Conservation (phyloP, 108 stramenopile species). For the Nitzschia sp. region DNA sequence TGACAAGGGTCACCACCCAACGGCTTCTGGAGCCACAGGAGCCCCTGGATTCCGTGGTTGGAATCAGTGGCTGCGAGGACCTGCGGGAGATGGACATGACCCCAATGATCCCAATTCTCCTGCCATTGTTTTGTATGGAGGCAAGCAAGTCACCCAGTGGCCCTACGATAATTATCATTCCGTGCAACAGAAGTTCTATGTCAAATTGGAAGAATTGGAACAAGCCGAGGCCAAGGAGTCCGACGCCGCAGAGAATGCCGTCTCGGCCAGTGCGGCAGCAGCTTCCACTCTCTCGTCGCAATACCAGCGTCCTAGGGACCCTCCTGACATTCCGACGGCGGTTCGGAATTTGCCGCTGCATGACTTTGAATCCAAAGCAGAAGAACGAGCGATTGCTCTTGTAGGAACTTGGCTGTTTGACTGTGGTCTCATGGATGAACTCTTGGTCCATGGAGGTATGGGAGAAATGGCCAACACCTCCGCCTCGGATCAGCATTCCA, state of each 20-base stretch:
- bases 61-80: constrained; percentile 4
- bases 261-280: background rate
- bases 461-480: background rate
- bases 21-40: background rate
- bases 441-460: constrained; percentile 72
- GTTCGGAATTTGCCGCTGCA: constrained; percentile 62
- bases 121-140: constrained; percentile 26
- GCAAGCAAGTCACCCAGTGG: constrained; percentile 50
- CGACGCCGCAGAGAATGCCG: constrained; percentile 5
- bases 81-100: background rate
- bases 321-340: constrained; percentile 76
- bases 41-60: constrained; percentile 8
- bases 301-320: constrained; percentile 73
- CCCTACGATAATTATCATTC: constrained; percentile 86
- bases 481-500: constrained; percentile 5
- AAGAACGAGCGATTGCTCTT: constrained; percentile 77
- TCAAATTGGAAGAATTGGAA: constrained; percentile 51
- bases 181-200: constrained; percentile 70
- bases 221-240: constrained; percentile 1
- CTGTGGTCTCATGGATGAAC: constrained; percentile 83
- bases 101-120: constrained; percentile 1
- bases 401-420: constrained; percentile 87
- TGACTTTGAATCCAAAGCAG: constrained; percentile 84
- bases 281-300: background rate
- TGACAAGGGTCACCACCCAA: background rate